phyloP scores from a whole-genome alignment of 2,329 filamentous ascomycete genomes.

The Talaromyces sp. region DNA sequence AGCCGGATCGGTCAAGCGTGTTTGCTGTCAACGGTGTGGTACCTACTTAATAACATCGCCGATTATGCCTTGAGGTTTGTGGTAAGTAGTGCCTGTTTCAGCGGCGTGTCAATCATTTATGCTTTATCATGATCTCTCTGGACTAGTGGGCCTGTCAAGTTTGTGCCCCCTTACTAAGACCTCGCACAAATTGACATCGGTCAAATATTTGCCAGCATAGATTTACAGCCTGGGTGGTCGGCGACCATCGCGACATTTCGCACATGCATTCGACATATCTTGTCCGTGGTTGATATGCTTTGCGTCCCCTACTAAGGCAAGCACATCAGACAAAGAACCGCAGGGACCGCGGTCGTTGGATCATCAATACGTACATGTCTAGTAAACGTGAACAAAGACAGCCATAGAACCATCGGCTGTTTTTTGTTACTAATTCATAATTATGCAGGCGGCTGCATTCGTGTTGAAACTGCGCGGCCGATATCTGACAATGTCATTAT shows the following conservation, averaged over 20 bases:
- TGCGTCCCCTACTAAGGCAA: not conserved
- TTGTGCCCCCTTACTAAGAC: not conserved
- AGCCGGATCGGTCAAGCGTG: not conserved
- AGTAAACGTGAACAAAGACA: not conserved
- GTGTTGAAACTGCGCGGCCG: not conserved
- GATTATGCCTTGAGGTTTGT: too few species aligned
- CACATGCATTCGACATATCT: not conserved
- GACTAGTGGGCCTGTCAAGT: not conserved
- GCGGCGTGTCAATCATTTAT: not conserved
- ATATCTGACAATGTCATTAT: not conserved
- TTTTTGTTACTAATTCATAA: not conserved
- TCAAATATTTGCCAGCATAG: not conserved
- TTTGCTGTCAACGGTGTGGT: not conserved
- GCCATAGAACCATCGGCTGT: not conserved
- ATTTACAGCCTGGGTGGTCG: not conserved
- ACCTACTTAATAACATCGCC: not conserved
- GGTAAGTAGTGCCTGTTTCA: too few species aligned
- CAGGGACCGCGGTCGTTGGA: not conserved
- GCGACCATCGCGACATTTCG: not conserved
- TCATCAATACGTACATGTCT: not conserved
- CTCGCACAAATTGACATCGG: not conserved
- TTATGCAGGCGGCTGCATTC: not conserved
- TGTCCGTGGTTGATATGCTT: too few species aligned
- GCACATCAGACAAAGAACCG: not conserved
- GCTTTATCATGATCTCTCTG: not conserved